Base-by-base conservation (phyloP, 2,329 filamentous ascomycete species). In the Colletotrichum sp. region DNA sequence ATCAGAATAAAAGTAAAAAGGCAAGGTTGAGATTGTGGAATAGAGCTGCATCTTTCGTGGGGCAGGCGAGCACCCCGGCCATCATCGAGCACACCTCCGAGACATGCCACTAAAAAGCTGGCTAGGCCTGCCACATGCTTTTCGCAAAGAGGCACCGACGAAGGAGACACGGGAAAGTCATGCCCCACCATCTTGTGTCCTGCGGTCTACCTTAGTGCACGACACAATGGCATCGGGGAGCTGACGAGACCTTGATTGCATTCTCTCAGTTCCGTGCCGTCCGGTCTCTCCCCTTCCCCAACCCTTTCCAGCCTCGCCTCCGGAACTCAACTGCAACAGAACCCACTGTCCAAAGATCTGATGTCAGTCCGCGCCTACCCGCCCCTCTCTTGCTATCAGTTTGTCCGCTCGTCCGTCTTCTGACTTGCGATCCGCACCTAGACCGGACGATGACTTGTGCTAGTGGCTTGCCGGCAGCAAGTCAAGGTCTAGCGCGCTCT, bases 391-490 rank as follows among this genome's bases (percentile, higher is more conserved):
- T 44, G 68, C 52, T 28, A 64, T 75, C 57, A 68, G 63, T 25
- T 48, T 71, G 30, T 34, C 68, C 55, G 36, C 61, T 71, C 52
- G 68, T 75, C 72, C 55, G 63, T 39, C 27, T 48, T 63, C 16
- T 19, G 25, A 34, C 57, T 52, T 57, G 48, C 30, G n/a, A 36
- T 52, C 22, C 22, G 48, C 30, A 11, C 32, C 25, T 34, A 32
- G 61, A 63, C 68, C 25, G 27, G 32, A 60, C 57, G 60, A 69
- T 76, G 64, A 60, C 70, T 74, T 76, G 74, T 76, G 74, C 48
- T 59, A 74, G 71, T 39, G 70, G 57, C 69, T 44, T 65, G 22
- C 34, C 48, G 32, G 52, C 70, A 32, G 25, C 57, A 75, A 8
- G n/a, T 52, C 9, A 39, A 16, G 57, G n/a, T 36, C 22, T 63